phyloP scores from a whole-genome alignment of 139 green algal genomes.

The Pseudopediastrum boryanum region DNA sequence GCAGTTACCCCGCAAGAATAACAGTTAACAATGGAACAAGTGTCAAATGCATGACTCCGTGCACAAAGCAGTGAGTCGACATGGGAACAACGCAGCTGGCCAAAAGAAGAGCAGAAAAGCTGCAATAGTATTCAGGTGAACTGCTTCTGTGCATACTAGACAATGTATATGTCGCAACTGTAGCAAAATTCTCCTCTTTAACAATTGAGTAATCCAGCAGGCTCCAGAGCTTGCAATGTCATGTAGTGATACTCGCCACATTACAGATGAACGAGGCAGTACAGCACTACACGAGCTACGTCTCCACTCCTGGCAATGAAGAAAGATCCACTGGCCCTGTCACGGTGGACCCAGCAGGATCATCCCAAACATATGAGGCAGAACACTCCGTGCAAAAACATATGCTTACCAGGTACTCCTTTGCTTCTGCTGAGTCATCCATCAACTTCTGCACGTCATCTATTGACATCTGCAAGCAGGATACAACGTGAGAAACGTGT shows the following conservation, averaged over 20 bases:
- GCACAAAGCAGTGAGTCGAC: background rate
- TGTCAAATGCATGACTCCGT: background rate
- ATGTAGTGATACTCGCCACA: background rate
- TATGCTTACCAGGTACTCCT: constrained; percentile 69
- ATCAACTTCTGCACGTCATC: constrained; percentile 84
- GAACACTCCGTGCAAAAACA: background rate
- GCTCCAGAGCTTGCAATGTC: background rate
- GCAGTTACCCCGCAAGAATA: background rate
- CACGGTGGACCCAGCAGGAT: background rate
- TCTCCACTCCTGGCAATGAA: background rate
- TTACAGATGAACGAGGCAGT: too few relatives aligned
- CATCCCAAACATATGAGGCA: background rate
- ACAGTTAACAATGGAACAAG: background rate
- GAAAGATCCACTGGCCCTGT: background rate
- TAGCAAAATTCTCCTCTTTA: background rate
- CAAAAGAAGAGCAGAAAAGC: background rate
- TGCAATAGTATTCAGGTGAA: background rate
- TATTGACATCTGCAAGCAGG: constrained; percentile 61
- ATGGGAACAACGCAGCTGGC: background rate
- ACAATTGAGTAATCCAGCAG: background rate
- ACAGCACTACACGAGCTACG: too few relatives aligned
- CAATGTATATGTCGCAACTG: background rate
- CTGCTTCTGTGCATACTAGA: background rate
- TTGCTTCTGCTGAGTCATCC: constrained; percentile 81
- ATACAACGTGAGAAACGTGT: too few relatives aligned